Percentiles rank a stretch among this genome's conserved stretches.
phyloP scores from a whole-genome alignment of 164 flowering plant species.

The Vitis rotundifolia region DNA sequence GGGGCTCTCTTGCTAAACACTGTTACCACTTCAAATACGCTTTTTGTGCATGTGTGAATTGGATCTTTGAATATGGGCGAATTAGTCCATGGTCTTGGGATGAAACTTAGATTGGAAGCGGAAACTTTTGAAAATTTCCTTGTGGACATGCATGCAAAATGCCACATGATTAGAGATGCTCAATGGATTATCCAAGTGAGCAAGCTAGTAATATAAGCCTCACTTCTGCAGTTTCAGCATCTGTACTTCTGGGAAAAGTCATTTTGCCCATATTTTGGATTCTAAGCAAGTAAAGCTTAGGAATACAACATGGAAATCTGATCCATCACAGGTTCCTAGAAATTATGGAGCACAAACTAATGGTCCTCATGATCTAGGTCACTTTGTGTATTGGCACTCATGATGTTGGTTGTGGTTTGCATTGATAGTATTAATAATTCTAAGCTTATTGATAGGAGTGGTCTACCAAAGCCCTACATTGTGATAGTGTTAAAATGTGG shows the following conservation, averaged over 20 bases:
- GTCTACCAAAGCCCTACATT: conserved; percentile 84
- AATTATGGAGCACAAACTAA: too few species aligned
- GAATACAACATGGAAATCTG: too few species aligned
- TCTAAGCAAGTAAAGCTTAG: too few species aligned
- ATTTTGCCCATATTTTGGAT: too few species aligned
- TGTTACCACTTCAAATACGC: conserved; percentile 52
- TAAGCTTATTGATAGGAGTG: conserved; percentile 52
- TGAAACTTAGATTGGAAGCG: conserved; percentile 55
- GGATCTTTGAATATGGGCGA: conserved; percentile 37
- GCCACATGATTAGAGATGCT: conserved; percentile 49
- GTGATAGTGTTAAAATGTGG: conserved; percentile 72
- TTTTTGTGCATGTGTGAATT: conserved; percentile 61
- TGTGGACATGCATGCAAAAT: conserved; percentile 73
- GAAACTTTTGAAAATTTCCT: conserved; percentile 55
- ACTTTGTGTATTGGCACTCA: too few species aligned
- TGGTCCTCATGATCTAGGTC: too few species aligned
- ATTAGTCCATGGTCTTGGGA: conserved; percentile 47
- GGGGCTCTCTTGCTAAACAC: conserved; percentile 44
- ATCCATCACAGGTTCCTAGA: too few species aligned
- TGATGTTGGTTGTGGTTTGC: too few species aligned
- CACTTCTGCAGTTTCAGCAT: too few species aligned
- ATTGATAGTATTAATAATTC: too few species aligned
- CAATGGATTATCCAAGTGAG: neutral
- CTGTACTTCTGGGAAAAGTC: too few species aligned
- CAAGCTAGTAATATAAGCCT: too few species aligned